Conservation (phyloP, 1,139 yeast species). For the Yamadazyma spencermartinsiae region DNA sequence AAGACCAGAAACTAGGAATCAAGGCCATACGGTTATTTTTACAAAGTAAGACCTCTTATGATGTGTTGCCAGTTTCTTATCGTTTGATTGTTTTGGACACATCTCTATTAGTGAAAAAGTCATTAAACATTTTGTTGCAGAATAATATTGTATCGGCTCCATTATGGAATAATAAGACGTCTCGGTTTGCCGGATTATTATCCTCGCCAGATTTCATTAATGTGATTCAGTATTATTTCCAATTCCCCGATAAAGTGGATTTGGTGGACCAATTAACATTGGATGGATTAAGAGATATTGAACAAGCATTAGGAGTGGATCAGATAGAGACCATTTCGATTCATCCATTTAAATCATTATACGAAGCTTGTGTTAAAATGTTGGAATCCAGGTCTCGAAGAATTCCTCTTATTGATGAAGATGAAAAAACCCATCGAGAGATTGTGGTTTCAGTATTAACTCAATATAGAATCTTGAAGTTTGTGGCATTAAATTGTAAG, state of each 20-base stretch:
- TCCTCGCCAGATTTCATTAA: slow-evolving; percentile 93
- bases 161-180: slow-evolving; percentile 87
- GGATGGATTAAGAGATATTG: slow-evolving; percentile 83
- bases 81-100: slow-evolving; percentile 93
- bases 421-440: slow-evolving; percentile 89
- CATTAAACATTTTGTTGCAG: slow-evolving; percentile 85
- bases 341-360: slow-evolving; percentile 87
- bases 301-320: slow-evolving; percentile 82
- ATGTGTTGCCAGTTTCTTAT: slow-evolving; percentile 94
- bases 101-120: slow-evolving; percentile 83
- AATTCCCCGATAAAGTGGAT: slow-evolving; percentile 87
- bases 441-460: slow-evolving; percentile 94
- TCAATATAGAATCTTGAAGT: slow-evolving; percentile 92
- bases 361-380: slow-evolving; percentile 95
- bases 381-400: slow-evolving; percentile 86
- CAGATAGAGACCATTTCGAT: slow-evolving; percentile 87
- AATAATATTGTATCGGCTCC: slow-evolving; percentile 97
- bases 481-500: slow-evolving; percentile 93
- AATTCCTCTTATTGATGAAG: slow-evolving; percentile 91
- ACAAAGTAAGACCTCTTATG: slow-evolving; percentile 91
- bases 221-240: slow-evolving; percentile 92
- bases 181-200: slow-evolving; percentile 90
- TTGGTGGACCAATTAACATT: slow-evolving; percentile 84
- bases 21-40: slow-evolving; percentile 81
- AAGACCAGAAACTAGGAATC: slow-evolving; percentile 67